Base-by-base conservation (phyloP, 2,329 filamentous ascomycete genomes). In the Ophiostoma ulmi region DNA sequence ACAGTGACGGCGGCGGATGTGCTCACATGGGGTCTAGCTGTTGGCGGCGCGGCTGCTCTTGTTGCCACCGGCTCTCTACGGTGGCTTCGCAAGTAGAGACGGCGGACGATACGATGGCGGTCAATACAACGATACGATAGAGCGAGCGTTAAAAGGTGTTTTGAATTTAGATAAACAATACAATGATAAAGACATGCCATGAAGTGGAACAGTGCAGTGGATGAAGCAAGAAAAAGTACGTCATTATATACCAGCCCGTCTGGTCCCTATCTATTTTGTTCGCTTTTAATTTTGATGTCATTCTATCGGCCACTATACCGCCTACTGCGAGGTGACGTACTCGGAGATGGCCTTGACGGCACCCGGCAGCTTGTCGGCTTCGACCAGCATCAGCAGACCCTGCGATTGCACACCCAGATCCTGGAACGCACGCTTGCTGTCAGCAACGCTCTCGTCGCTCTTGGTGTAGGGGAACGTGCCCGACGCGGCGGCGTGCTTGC, bases 351-450 rank as follows among this genome's bases (percentile, higher is more conserved):
- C 91, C 80, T 91, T 88, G 38, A 96, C 88, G 3, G 93, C 92
- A 36, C 81, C 85, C 74, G 88, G 86, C 76, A 97, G 94, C 81
- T 90, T 94, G 75, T 78, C 80, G 74, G 86, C 91, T 80, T 97
- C 93, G 75, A 98, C 91, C 78, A 98, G 80, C 76, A 97, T 92
- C 85, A 97, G 84, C 80, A 92, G 90, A 13, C 93, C 95, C 78
- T 88, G 88, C 52, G 94, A 88, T 83, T 90, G 90, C 76, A 99
- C 90, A 0, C 95, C 95, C 82, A 93, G 83, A 76, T 99, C 95
- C 80, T 97, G 93, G 80, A 99, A 99, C 0, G 94, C 92, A 73
- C 95, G 85, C 85, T 96, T 97, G 77, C 93, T 93, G 82, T 99
- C 95, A 70, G 93, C 91, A 73, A 90, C 88, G 5, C 90, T 88